phyloP scores from a whole-genome alignment of 2,329 filamentous ascomycete genomes.

The Blastomyces silverae region DNA sequence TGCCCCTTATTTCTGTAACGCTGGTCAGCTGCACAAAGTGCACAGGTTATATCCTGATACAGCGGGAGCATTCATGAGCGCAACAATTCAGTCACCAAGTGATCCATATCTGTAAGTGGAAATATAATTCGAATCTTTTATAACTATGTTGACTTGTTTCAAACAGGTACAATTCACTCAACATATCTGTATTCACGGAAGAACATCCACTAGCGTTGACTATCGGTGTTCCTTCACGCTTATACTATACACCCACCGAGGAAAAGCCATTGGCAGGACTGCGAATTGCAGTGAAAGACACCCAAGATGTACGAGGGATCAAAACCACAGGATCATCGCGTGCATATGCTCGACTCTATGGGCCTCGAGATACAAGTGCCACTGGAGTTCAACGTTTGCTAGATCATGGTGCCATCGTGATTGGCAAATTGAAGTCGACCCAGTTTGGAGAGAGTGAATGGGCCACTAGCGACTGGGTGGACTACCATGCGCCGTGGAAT shows the following conservation, averaged over 20 bases:
- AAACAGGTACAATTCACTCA: not conserved
- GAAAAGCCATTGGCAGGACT: slow-evolving; percentile 56
- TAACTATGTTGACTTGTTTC: not conserved
- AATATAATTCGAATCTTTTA: not conserved
- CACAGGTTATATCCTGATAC: slow-evolving; percentile 48
- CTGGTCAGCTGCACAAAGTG: slow-evolving; percentile 44
- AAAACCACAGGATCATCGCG: slow-evolving; percentile 38
- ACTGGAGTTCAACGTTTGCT: slow-evolving; percentile 51
- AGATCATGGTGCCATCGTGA: slow-evolving; percentile 50
- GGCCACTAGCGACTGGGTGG: slow-evolving; percentile 19
- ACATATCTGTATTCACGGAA: not conserved
- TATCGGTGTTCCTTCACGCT: slow-evolving; percentile 52
- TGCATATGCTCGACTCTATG: slow-evolving; percentile 52
- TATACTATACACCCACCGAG: slow-evolving; percentile 51
- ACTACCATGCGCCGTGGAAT: slow-evolving; percentile 37
- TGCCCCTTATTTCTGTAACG: slow-evolving; percentile 48
- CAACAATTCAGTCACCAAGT: slow-evolving; percentile 36
- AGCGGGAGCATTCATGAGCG: slow-evolving; percentile 44
- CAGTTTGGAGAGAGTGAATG: slow-evolving; percentile 34
- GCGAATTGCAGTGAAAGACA: slow-evolving; percentile 57
- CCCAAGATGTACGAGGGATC: slow-evolving; percentile 53
- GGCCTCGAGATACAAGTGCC: slow-evolving; percentile 43
- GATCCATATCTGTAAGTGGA: slow-evolving; percentile 11
- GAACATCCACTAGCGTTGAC: slow-evolving; percentile 30
- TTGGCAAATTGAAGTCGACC: slow-evolving; percentile 33